phyloP scores from a whole-genome alignment of 371 early-diverging fungal species.

The Parasitella parasitica region DNA sequence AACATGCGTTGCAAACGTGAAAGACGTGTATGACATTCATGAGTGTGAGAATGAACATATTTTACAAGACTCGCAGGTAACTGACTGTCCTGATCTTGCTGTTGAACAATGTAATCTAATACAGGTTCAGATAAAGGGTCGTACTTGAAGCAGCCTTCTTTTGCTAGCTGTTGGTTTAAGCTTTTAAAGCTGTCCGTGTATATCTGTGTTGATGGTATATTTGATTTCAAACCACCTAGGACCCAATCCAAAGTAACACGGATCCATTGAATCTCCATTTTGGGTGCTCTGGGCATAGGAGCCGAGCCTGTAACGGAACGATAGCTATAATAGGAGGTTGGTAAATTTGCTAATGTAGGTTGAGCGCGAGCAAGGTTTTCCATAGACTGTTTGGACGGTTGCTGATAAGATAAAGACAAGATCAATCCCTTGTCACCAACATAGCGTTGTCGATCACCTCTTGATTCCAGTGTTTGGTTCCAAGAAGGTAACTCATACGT shows the following conservation, averaged over 20 bases:
- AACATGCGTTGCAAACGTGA: conserved; percentile 42
- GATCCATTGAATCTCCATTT: conserved; percentile 30
- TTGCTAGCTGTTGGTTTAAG: conserved; percentile 25
- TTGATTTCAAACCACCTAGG: conserved; percentile 29
- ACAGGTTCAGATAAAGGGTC: conserved; percentile 42
- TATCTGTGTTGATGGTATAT: conserved; percentile 26
- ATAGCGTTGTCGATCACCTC: conserved; percentile 20
- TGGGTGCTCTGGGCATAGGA: conserved; percentile 23
- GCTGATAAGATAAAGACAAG: conserved; percentile 28
- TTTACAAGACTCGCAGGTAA: conserved; percentile 22
- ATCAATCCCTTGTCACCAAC: conserved; percentile 48
- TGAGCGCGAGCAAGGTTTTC: neutral
- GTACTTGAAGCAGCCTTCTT: conserved; percentile 41
- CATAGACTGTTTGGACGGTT: neutral
- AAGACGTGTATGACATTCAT: conserved; percentile 43
- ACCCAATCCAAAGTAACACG: conserved; percentile 45
- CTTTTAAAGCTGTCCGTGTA: conserved; percentile 30
- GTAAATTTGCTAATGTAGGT: neutral
- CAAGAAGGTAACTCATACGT: conserved; percentile 36
- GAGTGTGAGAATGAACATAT: conserved; percentile 41
- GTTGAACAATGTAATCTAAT: conserved; percentile 33
- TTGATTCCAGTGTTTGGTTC: neutral
- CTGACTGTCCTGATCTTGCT: neutral
- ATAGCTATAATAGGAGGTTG: conserved; percentile 12
- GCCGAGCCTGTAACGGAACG: conserved; percentile 3